Percentiles rank a stretch among this genome's conserved stretches.
These are phyloP conservation scores for Plasmodium knowlesi DNA, from an alignment of 169 alveolate genomes.

Conservation along the genomic window DNA sequence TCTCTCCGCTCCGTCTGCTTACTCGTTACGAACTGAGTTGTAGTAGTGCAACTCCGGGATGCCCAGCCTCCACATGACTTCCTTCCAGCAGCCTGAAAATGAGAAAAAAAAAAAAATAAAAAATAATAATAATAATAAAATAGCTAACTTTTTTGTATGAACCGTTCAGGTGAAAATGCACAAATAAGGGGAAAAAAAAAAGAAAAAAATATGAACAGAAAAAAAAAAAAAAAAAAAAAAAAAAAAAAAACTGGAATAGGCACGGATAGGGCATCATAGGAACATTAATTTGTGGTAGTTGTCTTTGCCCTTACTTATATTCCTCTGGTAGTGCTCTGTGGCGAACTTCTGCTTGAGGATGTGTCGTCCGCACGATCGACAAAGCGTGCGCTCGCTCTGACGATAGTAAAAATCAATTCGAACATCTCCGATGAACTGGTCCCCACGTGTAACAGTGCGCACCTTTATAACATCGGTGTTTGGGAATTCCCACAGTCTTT, in stretches of 20 bases:
- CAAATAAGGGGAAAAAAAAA: not conserved
- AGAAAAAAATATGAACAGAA: too few species aligned
- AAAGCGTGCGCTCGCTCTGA: conserved; percentile 80
- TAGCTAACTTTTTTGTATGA: too few species aligned
- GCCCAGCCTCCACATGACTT: conserved; percentile 74
- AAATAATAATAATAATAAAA: too few species aligned
- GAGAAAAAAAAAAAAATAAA: too few species aligned
- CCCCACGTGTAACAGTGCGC: conserved; percentile 82
- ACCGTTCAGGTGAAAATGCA: too few species aligned
- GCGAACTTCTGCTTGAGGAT: conserved; percentile 82
- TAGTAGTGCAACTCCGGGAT: conserved; percentile 70
- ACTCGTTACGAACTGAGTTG: conserved; percentile 66
- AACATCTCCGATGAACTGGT: conserved; percentile 81
- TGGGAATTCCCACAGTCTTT: conserved; percentile 83
- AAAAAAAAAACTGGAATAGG: too few species aligned
- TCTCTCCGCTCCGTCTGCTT: not conserved
- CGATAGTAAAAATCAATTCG: conserved; percentile 80
- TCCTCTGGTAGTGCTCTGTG: conserved; percentile 81
- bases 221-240: too few species aligned
- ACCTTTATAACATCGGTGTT: conserved; percentile 78
- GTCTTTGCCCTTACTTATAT: conserved; percentile 46
- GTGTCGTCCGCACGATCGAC: conserved; percentile 82
- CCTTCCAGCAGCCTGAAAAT: conserved; percentile 59
- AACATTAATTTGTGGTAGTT: too few species aligned
- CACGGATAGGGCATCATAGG: not conserved